Evolutionary conservation across 768 basidiomycete species (phyloP).

Genomic region (Paxillus involutus): DNA sequence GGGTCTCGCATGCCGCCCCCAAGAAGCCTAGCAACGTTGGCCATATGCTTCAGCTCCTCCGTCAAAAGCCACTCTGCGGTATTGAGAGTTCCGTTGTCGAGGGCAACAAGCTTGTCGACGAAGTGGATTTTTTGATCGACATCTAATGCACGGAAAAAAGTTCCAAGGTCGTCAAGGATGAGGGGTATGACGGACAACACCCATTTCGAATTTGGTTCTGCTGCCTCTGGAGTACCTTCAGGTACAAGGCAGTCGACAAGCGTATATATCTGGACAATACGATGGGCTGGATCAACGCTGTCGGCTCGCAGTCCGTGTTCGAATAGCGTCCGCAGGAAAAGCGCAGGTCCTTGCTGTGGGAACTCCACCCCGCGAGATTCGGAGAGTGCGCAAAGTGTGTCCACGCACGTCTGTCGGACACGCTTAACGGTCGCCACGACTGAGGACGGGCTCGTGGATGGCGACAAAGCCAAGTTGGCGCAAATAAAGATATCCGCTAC

Average conservation of each 20-base stretch:
- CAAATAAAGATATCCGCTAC: conserved; percentile 58
- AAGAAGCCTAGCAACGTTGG: conserved; percentile 37
- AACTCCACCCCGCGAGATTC: conserved; percentile 29
- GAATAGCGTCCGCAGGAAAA: conserved; percentile 59
- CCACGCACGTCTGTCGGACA: conserved; percentile 52
- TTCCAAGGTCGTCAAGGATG: conserved; percentile 50
- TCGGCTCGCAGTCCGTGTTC: conserved; percentile 40
- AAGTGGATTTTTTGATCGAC: conserved; percentile 53
- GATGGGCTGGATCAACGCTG: conserved; percentile 56
- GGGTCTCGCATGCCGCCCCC: conserved; percentile 30
- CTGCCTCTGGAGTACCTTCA: conserved; percentile 14
- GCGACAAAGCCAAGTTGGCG: conserved; percentile 43
- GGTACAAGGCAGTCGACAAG: conserved; percentile 63
- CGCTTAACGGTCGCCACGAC: conserved; percentile 29
- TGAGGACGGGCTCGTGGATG: conserved; percentile 34
- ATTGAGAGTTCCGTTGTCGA: conserved; percentile 47
- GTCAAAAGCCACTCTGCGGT: conserved; percentile 60
- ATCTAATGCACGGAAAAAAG: conserved; percentile 59
- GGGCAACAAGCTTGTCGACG: conserved; percentile 49
- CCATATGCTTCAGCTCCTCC: conserved; percentile 61
- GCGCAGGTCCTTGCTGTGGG: conserved; percentile 42
- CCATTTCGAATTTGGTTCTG: conserved; percentile 45
- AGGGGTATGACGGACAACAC: conserved; percentile 54
- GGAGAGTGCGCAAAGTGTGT: conserved; percentile 42
- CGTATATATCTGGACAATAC: conserved; percentile 52